A percentile compares a stretch with the other conserved stretches of the same genome.
Evolutionary conservation across 495 filamentous ascomycete species (phyloP).

Genomic region (Xylaria palmicola): DNA sequence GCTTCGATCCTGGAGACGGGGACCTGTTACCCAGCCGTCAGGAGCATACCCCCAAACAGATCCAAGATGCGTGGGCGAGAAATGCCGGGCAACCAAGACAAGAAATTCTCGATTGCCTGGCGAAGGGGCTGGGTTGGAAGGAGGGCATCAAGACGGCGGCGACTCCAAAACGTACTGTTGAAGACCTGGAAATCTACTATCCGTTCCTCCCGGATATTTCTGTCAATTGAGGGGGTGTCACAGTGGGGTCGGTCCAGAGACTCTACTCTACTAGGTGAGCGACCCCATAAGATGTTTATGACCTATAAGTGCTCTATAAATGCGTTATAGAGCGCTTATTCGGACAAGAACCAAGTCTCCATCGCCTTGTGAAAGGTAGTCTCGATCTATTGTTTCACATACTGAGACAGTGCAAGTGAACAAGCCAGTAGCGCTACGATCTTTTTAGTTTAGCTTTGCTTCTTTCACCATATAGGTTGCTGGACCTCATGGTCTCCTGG

Average conservation of each 20-base stretch:
- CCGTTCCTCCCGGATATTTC: neutral
- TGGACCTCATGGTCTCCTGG: neutral
- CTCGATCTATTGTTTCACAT: too few relatives aligned
- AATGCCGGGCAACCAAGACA: neutral
- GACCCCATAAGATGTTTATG: too few relatives aligned
- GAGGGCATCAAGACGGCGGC: neutral
- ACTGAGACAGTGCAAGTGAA: neutral
- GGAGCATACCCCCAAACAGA: neutral
- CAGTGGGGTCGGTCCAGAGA: neutral
- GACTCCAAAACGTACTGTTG: neutral
- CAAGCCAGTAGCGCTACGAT: neutral
- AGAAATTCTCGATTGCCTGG: neutral
- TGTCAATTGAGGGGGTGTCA: neutral
- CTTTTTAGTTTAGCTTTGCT: too few relatives aligned
- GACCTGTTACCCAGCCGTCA: neutral
- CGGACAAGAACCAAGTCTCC: too few relatives aligned
- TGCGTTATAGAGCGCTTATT: too few relatives aligned
- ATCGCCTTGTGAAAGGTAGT: too few relatives aligned
- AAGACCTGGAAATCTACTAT: neutral
- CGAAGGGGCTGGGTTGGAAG: neutral
- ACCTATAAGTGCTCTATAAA: too few relatives aligned
- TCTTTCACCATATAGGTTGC: neutral
- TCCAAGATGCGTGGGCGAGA: neutral
- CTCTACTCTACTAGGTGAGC: too few relatives aligned
- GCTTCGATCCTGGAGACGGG: neutral